Conservation (phyloP, 805 yeast genomes). For the Ogataea pini region DNA sequence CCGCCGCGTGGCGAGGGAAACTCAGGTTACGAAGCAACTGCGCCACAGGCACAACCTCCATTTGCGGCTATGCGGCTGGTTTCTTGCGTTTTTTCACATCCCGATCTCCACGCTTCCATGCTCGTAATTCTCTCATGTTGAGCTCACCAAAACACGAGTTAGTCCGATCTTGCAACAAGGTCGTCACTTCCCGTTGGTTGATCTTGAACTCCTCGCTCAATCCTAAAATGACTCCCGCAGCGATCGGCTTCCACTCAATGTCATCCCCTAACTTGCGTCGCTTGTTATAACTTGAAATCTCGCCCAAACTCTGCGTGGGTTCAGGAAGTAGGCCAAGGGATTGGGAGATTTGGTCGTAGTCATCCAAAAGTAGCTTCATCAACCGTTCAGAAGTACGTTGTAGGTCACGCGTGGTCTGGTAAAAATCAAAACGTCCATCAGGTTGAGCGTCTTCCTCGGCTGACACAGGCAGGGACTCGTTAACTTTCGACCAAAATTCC, state of each 20-base stretch:
- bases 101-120: slow-evolving; percentile 27
- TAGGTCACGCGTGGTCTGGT: slow-evolving; percentile 14
- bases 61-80: neutral
- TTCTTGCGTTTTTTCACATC: slow-evolving; percentile 14
- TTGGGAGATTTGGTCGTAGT: slow-evolving; percentile 15
- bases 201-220: slow-evolving; percentile 23
- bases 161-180: slow-evolving; percentile 16
- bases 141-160: slow-evolving; percentile 28
- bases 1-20: no score
- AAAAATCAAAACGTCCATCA: slow-evolving; percentile 10
- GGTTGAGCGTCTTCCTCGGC: slow-evolving; percentile 20
- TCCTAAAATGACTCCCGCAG: slow-evolving; percentile 26
- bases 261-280: slow-evolving; percentile 29
- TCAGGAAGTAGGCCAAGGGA: slow-evolving; percentile 6
- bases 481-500: slow-evolving; percentile 17
- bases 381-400: slow-evolving; percentile 14
- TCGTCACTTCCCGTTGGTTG: slow-evolving; percentile 23
- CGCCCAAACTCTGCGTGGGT: neutral
- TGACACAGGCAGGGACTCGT: slow-evolving; percentile 12
- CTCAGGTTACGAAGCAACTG: neutral
- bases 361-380: slow-evolving; percentile 15
- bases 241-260: slow-evolving; percentile 28
- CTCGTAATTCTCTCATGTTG: slow-evolving; percentile 29
- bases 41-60: no score
- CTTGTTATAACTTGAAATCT: slow-evolving; percentile 12